These are phyloP conservation scores for Staphylotrichum tortipilum DNA, from an alignment of 495 filamentous ascomycete genomes.

Conservation along the genomic window DNA sequence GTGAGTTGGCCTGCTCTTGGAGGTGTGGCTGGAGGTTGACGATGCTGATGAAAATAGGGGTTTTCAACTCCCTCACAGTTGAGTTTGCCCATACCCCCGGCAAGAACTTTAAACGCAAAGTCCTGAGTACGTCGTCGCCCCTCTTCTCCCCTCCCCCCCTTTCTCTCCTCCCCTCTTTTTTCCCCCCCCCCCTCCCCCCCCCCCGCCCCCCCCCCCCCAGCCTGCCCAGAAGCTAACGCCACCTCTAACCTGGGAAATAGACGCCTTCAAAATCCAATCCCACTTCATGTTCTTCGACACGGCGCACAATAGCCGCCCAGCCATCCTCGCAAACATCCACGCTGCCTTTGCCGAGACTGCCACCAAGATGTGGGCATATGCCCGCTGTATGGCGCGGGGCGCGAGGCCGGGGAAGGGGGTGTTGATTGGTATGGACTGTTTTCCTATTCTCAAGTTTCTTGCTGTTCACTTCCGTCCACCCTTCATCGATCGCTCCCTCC, in stretches of 20 bases:
- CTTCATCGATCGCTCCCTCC: no score
- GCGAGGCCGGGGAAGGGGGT: constrained; percentile 41
- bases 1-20: no score
- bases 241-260: constrained; percentile 14
- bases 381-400: constrained; percentile 53
- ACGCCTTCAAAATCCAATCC: constrained; percentile 76
- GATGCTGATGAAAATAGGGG: constrained; percentile 13
- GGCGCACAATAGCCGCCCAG: constrained; percentile 58
- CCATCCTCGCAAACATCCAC: constrained; percentile 66
- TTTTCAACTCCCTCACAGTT: constrained; percentile 65
- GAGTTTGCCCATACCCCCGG: constrained; percentile 63
- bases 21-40: no score
- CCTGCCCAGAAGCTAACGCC: constrained; percentile 20
- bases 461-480: no score
- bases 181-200: constrained; percentile 34
- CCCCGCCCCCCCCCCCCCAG: constrained; percentile 27
- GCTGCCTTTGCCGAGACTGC: constrained; percentile 66
- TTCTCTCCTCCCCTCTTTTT: background rate
- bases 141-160: background rate
- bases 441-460: background rate
- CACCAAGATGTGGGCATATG: constrained; percentile 77
- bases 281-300: constrained; percentile 88
- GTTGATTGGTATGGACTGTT: constrained; percentile 50
- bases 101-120: constrained; percentile 66
- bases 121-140: constrained; percentile 45